Evolutionary conservation across 2,329 filamentous ascomycete species (phyloP).

Genomic region (Cercospora zeina): DNA sequence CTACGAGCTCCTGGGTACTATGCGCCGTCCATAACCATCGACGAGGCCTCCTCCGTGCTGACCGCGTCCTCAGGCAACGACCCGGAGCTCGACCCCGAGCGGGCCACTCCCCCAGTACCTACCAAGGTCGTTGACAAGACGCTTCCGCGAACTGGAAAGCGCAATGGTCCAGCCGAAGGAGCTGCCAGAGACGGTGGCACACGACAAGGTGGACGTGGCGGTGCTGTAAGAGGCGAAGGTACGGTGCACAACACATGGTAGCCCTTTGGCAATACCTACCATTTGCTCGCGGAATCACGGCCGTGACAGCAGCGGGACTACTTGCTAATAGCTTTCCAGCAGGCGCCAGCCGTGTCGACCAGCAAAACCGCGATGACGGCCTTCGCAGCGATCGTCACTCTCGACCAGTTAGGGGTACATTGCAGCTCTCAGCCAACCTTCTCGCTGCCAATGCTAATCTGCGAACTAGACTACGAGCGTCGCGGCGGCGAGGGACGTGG

Average conservation of each 20-base stretch:
- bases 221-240: conserved; percentile 79
- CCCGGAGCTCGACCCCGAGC: conserved; percentile 70
- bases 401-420: conserved; percentile 42
- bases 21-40: conserved; percentile 17
- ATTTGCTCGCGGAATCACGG: not conserved
- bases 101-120: conserved; percentile 68
- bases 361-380: conserved; percentile 70
- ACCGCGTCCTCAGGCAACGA: conserved; percentile 58
- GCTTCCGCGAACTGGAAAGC: conserved; percentile 74
- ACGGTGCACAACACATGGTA: not conserved
- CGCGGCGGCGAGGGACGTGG: conserved; percentile 53
- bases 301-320: not conserved
- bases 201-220: conserved; percentile 50
- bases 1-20: conserved; percentile 94
- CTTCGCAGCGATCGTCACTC: conserved; percentile 51
- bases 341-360: conserved; percentile 75
- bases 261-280: not conserved
- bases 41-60: conserved; percentile 20
- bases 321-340: conserved; percentile 44
- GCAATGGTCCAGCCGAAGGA: conserved; percentile 76
- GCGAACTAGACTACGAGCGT: conserved; percentile 30
- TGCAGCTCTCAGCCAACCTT: not conserved
- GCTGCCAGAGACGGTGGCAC: conserved; percentile 49
- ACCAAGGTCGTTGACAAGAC: conserved; percentile 89
- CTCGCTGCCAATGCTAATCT: not conserved